A percentile compares a stretch with the other conserved stretches of the same genome.
These are phyloP conservation scores for Lupinus albus DNA, from an alignment of 306 rosid genomes.

Conservation along the genomic window DNA sequence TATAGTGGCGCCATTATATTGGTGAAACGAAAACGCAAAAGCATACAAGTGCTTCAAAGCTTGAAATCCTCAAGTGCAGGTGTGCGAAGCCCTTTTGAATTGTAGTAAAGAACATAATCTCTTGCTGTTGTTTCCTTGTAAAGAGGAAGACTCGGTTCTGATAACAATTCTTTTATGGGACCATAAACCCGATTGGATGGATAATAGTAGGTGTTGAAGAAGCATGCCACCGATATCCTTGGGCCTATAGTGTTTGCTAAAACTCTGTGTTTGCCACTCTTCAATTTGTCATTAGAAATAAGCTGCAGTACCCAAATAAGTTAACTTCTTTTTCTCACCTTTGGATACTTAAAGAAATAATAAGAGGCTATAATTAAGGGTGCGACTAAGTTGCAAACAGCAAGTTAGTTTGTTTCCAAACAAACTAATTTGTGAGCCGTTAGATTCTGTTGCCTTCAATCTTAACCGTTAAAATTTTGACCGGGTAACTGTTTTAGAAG, in stretches of 20 bases:
- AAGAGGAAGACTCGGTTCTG: constrained; percentile 5
- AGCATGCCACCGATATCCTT: constrained; percentile 32
- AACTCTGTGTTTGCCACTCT: constrained; percentile 34
- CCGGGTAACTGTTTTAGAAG: too few species aligned
- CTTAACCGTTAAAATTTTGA: too few species aligned
- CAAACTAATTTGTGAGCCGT: too few species aligned
- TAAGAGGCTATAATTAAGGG: background rate
- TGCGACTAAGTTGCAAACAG: too few species aligned
- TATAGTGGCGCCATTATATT: background rate
- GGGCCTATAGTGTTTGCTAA: constrained; percentile 20
- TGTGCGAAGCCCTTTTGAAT: constrained; percentile 6
- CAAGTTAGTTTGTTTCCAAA: too few species aligned
- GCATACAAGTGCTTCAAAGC: background rate
- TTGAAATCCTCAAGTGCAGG: constrained; percentile 8
- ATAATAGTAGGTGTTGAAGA: constrained; percentile 6
- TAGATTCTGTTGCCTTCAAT: too few species aligned
- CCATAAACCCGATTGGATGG: constrained; percentile 2
- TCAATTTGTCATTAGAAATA: constrained; percentile 26
- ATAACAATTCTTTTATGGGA: constrained; percentile 34
- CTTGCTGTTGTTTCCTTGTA: constrained; percentile 25
- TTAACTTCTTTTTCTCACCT: background rate
- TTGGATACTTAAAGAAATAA: background rate
- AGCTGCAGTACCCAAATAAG: constrained; percentile 5
- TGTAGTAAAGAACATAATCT: background rate
- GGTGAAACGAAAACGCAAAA: background rate